A percentile compares a stretch with the other conserved stretches of the same genome.
Conservation (phyloP, 345 rosid genomes). For the Citrus reticulata region DNA sequence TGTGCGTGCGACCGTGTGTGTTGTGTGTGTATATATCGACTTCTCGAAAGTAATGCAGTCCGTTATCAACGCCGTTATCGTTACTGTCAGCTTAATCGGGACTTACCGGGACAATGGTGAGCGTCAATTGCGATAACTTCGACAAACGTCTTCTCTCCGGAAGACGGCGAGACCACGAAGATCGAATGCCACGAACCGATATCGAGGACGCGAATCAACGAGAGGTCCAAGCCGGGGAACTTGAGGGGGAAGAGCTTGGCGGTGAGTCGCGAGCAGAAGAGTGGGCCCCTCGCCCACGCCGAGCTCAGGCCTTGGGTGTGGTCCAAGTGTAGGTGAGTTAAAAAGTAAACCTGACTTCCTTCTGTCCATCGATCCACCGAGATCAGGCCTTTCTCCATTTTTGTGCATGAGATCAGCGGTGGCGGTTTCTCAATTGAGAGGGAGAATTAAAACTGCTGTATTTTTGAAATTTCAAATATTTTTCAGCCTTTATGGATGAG, state of each 20-base stretch:
- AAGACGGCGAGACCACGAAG: constrained; percentile 43
- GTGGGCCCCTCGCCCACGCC: constrained; percentile 52
- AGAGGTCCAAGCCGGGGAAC: constrained; percentile 61
- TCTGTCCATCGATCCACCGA: constrained; percentile 71
- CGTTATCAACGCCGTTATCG: too few species aligned
- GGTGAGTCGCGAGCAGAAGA: constrained; percentile 77
- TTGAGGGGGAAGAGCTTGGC: constrained; percentile 66
- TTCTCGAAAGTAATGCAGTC: neutral
- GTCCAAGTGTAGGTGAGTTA: constrained; percentile 74
- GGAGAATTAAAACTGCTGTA: neutral
- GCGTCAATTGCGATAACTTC: constrained; percentile 66
- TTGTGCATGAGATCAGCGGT: neutral
- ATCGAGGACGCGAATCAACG: constrained; percentile 56
- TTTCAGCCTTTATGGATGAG: neutral
- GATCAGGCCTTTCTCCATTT: constrained; percentile 69
- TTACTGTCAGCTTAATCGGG: too few species aligned
- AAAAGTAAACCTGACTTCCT: constrained; percentile 69
- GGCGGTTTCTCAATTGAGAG: neutral
- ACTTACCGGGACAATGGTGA: constrained; percentile 67
- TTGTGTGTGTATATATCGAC: neutral
- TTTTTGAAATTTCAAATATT: neutral
- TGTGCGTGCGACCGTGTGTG: too few species aligned
- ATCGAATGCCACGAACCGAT: constrained; percentile 54
- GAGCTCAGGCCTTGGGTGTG: constrained; percentile 65
- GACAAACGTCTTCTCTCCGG: constrained; percentile 30